These are phyloP conservation scores for Plasmodium relictum DNA, from an alignment of 169 alveolate species.

Conservation along the genomic window DNA sequence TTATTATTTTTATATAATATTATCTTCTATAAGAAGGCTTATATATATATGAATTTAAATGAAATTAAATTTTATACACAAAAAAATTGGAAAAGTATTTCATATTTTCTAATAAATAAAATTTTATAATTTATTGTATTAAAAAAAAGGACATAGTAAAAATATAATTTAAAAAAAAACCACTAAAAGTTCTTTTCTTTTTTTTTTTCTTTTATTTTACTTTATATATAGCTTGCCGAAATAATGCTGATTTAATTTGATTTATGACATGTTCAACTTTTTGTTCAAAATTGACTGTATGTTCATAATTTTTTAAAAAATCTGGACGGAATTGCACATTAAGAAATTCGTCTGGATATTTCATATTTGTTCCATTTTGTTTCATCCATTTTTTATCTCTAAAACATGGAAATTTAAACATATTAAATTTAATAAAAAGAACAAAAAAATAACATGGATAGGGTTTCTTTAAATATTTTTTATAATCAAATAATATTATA, in stretches of 20 bases:
- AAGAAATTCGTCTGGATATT: conserved; percentile 55
- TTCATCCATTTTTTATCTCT: conserved; percentile 74
- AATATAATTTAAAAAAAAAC: neutral
- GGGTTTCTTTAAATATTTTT: neutral
- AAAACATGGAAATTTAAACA: conserved; percentile 71
- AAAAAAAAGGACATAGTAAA: neutral
- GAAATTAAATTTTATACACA: too few relatives aligned
- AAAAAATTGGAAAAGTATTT: too few relatives aligned
- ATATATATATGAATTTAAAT: too few relatives aligned
- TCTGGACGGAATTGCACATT: conserved; percentile 73
- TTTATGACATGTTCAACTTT: conserved; percentile 28
- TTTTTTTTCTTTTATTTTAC: conserved; percentile 17
- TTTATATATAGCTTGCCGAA: conserved; percentile 72
- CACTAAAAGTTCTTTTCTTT: neutral
- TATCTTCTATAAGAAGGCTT: too few relatives aligned
- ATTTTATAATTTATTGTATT: neutral
- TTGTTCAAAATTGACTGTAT: conserved; percentile 42
- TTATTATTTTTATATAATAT: too few relatives aligned
- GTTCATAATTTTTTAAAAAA: conserved; percentile 62
- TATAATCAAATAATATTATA: conserved; percentile 1
- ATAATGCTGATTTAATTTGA: conserved; percentile 58
- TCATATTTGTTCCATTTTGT: conserved; percentile 62
- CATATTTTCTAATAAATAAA: neutral
- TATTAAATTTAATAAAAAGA: conserved; percentile 5
- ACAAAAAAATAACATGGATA: neutral